These are phyloP conservation scores for Candida ortonii DNA, from an alignment of 805 yeast genomes.

Conservation along the genomic window DNA sequence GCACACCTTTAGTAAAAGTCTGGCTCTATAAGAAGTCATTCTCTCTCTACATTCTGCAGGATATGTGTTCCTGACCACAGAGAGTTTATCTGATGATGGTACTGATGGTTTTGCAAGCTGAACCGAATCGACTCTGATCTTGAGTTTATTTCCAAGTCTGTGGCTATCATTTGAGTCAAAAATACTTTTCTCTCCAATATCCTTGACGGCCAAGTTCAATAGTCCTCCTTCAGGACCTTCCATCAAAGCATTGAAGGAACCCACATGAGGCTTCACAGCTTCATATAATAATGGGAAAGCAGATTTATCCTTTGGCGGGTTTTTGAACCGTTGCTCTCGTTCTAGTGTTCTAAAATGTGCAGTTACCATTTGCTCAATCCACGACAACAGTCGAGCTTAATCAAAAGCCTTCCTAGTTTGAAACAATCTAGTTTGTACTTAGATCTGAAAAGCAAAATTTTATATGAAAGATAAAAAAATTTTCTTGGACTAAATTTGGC, in stretches of 20 bases:
- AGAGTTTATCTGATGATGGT: constrained; percentile 64
- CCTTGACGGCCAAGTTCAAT: constrained; percentile 79
- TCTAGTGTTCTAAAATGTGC: constrained; percentile 80
- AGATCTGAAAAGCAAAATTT: too few relatives aligned
- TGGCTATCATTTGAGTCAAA: constrained; percentile 73
- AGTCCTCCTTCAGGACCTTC: constrained; percentile 86
- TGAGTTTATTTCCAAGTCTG: constrained; percentile 80
- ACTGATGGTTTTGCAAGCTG: constrained; percentile 84
- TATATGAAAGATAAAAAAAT: too few relatives aligned
- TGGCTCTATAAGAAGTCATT: constrained; percentile 75
- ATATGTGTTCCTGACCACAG: constrained; percentile 71
- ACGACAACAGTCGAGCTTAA: too few relatives aligned
- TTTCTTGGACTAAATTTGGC: too few relatives aligned
- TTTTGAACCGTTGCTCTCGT: constrained; percentile 77
- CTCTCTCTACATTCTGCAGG: constrained; percentile 93
- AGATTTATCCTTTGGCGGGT: constrained; percentile 85
- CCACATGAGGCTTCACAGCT: constrained; percentile 93
- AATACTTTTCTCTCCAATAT: constrained; percentile 81
- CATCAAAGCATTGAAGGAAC: constrained; percentile 92
- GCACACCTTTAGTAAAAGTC: constrained; percentile 70
- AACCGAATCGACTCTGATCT: constrained; percentile 83
- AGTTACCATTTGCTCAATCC: constrained; percentile 33
- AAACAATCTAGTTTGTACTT: too few relatives aligned
- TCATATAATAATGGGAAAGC: constrained; percentile 80
- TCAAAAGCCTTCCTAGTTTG: too few relatives aligned